A percentile compares a stretch with the other conserved stretches of the same genome.
Evolutionary conservation across 2,329 filamentous ascomycete species (phyloP).

Genomic region (Mycosphaerella arachidis): DNA sequence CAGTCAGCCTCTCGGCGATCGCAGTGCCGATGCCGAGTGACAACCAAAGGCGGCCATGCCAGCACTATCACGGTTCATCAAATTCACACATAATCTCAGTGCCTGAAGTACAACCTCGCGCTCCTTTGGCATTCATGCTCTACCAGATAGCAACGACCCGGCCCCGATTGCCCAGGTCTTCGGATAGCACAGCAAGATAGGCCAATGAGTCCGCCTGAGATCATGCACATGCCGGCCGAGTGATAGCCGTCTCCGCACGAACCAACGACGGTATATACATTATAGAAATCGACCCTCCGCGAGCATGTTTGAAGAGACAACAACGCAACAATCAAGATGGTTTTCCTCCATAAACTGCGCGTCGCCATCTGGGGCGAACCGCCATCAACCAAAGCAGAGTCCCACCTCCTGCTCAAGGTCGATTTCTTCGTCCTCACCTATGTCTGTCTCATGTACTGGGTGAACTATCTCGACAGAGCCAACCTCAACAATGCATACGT

Average conservation of each 20-base stretch:
- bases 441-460: constrained; percentile 39
- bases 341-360: constrained; percentile 19
- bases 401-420: constrained; percentile 26
- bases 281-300: neutral
- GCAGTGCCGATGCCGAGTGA: neutral
- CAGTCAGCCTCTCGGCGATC: neutral
- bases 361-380: constrained; percentile 26
- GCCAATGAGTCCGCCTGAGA: neutral
- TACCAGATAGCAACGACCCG: neutral
- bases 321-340: constrained; percentile 11
- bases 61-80: neutral
- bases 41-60: neutral
- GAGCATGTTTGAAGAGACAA: neutral
- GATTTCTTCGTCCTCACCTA: constrained; percentile 35
- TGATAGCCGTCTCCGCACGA: neutral
- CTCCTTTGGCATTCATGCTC: no score
- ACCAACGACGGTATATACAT: neutral
- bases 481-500: constrained; percentile 55
- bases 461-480: constrained; percentile 42
- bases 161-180: neutral
- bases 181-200: neutral
- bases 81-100: no score
- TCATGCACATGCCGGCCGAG: neutral
- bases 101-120: no score
- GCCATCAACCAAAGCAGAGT: constrained; percentile 24